Conservation (phyloP, 2,329 filamentous ascomycete species). For the Trematosphaeria pertusa region DNA sequence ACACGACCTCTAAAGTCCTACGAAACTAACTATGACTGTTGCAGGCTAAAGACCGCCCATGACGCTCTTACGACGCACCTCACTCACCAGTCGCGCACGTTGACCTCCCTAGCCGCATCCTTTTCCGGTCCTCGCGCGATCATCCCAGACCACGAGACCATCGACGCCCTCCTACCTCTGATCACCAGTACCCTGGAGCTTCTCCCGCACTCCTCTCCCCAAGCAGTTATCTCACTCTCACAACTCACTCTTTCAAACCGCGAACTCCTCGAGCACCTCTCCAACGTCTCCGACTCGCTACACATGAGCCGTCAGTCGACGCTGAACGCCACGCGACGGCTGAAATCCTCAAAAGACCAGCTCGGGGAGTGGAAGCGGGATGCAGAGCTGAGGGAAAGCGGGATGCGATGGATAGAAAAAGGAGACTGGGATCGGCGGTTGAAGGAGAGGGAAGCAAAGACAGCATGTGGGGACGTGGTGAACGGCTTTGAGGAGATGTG, state of each 20-base stretch:
- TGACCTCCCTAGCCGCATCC: conserved; percentile 76
- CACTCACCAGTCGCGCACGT: conserved; percentile 74
- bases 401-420: conserved; percentile 78
- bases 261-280: conserved; percentile 79
- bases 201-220: conserved; percentile 70
- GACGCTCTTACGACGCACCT: conserved; percentile 77
- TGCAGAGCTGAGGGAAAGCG: conserved; percentile 81
- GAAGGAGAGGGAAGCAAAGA: conserved; percentile 78
- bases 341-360: conserved; percentile 83
- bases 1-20: background rate
- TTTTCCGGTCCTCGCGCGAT: conserved; percentile 73
- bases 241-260: conserved; percentile 71
- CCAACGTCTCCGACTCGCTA: conserved; percentile 85
- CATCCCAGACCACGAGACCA: conserved; percentile 67
- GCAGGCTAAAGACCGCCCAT: conserved; percentile 76
- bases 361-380: conserved; percentile 85
- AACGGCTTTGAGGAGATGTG: conserved; percentile 92
- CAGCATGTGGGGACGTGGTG: conserved; percentile 85
- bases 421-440: conserved; percentile 85
- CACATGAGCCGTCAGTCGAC: conserved; percentile 94
- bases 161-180: conserved; percentile 73
- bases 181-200: conserved; percentile 69
- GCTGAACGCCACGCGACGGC: conserved; percentile 76
- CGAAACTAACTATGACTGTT: conserved; percentile 20
- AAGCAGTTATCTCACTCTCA: conserved; percentile 70